These are phyloP conservation scores for Paraurostyla sp. DNA, from an alignment of 73 alveolate genomes.

Conservation along the genomic window DNA sequence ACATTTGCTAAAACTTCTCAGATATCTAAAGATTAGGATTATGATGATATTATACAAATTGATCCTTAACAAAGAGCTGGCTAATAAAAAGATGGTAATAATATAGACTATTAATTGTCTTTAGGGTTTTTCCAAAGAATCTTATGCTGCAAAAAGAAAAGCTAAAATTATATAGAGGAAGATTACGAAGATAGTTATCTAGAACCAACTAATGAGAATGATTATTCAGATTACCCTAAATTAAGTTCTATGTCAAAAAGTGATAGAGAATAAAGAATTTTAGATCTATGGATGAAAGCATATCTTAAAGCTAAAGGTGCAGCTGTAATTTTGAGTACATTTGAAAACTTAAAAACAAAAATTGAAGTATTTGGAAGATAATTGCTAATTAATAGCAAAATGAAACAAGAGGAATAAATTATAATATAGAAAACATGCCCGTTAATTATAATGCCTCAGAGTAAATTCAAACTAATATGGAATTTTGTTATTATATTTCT, in stretches of 20 bases:
- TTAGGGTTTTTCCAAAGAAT: background rate
- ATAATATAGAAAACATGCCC: constrained; percentile 26
- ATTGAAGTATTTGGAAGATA: constrained; percentile 50
- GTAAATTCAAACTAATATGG: constrained; percentile 65
- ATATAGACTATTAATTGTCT: background rate
- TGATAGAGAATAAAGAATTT: constrained; percentile 10
- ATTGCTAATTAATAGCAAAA: background rate
- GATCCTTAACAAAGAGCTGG: background rate
- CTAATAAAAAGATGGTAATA: background rate
- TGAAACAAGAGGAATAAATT: constrained; percentile 26
- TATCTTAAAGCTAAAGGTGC: constrained; percentile 69
- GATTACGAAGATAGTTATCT: constrained; percentile 6
- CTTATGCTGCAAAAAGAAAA: background rate
- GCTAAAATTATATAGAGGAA: background rate
- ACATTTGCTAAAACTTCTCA: background rate
- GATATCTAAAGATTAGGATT: background rate
- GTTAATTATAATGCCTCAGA: constrained; percentile 52
- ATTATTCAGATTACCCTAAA: constrained; percentile 14
- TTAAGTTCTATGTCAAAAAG: background rate
- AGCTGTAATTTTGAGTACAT: constrained; percentile 1
- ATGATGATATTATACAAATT: background rate
- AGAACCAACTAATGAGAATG: constrained; percentile 9
- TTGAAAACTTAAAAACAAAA: constrained; percentile 13
- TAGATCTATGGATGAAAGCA: constrained; percentile 53
- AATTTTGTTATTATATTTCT: constrained; percentile 61